These are phyloP conservation scores for Narthecium ossifragum DNA, from an alignment of 106 monocot species.

Conservation along the genomic window DNA sequence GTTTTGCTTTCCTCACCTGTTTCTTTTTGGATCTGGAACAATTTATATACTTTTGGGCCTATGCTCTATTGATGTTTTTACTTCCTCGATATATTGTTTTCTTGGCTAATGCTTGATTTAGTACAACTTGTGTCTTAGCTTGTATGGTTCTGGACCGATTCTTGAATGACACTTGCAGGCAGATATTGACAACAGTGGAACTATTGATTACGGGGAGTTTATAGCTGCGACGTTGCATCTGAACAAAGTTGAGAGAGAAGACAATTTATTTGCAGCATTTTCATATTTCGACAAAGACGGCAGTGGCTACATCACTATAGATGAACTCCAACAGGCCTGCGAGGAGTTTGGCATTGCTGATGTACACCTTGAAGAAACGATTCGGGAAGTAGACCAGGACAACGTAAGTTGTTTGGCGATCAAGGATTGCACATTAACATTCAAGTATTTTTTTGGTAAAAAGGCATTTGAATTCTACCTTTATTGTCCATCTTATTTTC, in stretches of 20 bases:
- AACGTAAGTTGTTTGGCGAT: constrained; percentile 12
- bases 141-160: too few species aligned
- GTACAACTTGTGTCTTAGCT: too few species aligned
- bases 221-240: constrained; percentile 28
- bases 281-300: too few species aligned
- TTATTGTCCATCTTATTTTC: neutral
- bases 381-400: constrained; percentile 29
- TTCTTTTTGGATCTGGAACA: too few species aligned
- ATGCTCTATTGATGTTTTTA: too few species aligned
- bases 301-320: constrained; percentile 33
- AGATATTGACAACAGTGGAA: constrained; percentile 30
- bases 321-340: constrained; percentile 14
- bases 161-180: constrained; percentile 16
- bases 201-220: too few species aligned
- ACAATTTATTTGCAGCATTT: constrained; percentile 33
- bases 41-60: too few species aligned
- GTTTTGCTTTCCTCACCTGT: too few species aligned
- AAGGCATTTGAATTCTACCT: neutral
- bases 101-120: too few species aligned
- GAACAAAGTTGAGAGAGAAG: constrained; percentile 30
- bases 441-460: neutral
- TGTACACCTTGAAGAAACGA: constrained; percentile 18
- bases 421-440: neutral
- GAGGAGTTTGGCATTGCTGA: constrained; percentile 29
- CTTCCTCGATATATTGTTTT: too few species aligned